Conservation (phyloP, 2,329 filamentous ascomycete species). For the Cryphonectria japonica region DNA sequence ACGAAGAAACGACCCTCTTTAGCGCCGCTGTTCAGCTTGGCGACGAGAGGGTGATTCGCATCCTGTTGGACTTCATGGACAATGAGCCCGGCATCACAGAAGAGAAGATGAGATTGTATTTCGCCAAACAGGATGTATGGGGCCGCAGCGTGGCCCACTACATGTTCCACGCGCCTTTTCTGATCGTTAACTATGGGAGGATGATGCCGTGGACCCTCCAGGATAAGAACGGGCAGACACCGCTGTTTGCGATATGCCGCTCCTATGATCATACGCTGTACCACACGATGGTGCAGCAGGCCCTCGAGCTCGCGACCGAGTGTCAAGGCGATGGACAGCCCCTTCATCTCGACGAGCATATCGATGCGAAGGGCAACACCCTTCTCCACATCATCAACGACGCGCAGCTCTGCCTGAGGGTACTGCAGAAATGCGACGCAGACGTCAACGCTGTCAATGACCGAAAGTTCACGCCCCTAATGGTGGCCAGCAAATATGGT, state of each 20-base stretch:
- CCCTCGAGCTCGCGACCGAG: conserved; percentile 71
- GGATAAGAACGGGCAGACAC: conserved; percentile 98
- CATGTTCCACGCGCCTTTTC: conserved; percentile 83
- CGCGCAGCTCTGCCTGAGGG: conserved; percentile 71
- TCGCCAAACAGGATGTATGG: conserved; percentile 77
- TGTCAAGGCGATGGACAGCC: conserved; percentile 77
- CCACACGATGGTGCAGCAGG: conserved; percentile 82
- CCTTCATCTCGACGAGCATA: conserved; percentile 90
- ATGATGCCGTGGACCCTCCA: conserved; percentile 86
- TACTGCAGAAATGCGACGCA: conserved; percentile 85
- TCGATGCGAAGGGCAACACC: conserved; percentile 92
- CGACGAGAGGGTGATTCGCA: conserved; percentile 73
- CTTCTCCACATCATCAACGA: conserved; percentile 95
- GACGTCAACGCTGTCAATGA: conserved; percentile 96
- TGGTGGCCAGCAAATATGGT: conserved; percentile 98
- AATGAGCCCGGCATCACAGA: conserved; percentile 50
- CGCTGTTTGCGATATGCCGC: conserved; percentile 89
- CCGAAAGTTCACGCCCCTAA: conserved; percentile 90
- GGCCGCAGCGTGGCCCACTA: conserved; percentile 95
- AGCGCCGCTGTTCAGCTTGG: conserved; percentile 90
- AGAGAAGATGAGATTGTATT: conserved; percentile 65
- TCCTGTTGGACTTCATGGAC: conserved; percentile 73
- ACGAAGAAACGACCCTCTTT: conserved; percentile 85
- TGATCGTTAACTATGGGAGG: conserved; percentile 77
- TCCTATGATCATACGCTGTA: conserved; percentile 95